phyloP scores from a whole-genome alignment of 164 flowering plant genomes.

The Tetracentron sinense region DNA sequence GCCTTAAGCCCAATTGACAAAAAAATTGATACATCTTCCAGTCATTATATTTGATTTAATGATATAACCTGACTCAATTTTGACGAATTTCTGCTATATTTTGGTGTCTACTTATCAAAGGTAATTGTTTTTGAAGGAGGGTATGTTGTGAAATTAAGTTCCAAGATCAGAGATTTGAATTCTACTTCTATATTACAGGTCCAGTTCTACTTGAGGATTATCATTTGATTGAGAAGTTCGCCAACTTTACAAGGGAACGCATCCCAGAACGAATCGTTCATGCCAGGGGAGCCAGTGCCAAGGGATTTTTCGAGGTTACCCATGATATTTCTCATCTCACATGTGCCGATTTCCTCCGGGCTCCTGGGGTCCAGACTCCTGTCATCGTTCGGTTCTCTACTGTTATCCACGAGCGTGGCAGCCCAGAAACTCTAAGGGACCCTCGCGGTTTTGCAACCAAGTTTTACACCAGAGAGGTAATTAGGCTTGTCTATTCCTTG shows the following conservation, averaged over 20 bases:
- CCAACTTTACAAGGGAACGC: constrained; percentile 83
- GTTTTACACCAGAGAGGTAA: constrained; percentile 93
- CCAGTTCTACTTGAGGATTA: constrained; percentile 99
- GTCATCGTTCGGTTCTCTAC: constrained; percentile 91
- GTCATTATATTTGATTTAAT: no score
- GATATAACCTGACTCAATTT: no score
- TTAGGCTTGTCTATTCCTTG: not conserved
- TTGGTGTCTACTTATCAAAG: no score
- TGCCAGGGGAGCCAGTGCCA: constrained; percentile 99
- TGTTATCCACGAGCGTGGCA: constrained; percentile 95
- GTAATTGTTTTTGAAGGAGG: no score
- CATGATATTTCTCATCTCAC: constrained; percentile 85
- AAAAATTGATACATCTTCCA: no score
- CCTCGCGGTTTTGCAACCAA: constrained; percentile 89
- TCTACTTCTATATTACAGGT: constrained; percentile 43
- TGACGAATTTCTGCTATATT: no score
- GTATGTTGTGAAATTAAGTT: no score
- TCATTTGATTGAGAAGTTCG: constrained; percentile 90
- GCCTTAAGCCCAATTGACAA: no score
- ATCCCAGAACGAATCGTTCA: constrained; percentile 99
- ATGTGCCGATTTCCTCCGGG: constrained; percentile 94
- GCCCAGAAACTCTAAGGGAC: constrained; percentile 97
- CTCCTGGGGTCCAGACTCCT: constrained; percentile 98
- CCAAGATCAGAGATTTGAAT: not conserved
- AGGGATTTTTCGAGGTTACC: constrained; percentile 98